Base-by-base conservation (phyloP, 805 yeast species). In the Kluyveromyces aestuarii region DNA sequence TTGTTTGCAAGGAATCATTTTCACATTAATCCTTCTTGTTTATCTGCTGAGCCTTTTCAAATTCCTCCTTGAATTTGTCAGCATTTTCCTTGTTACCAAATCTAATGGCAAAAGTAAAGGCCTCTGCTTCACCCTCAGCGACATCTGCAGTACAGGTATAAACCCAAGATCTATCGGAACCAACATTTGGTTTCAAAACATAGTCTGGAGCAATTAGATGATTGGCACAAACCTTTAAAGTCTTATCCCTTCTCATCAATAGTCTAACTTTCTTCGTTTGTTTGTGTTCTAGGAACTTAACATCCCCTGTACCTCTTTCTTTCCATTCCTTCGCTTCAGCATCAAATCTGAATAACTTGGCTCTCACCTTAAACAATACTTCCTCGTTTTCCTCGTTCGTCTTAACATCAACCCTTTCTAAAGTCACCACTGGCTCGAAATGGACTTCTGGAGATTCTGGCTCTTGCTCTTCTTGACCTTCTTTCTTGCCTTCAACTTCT, bases 281-380 rank as follows among this genome's bases (percentile, higher is more conserved):
- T 70, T 88, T 89, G 75, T 91, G 96, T 74, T 91, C 77, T 67
- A 93, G 80, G 71, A 93, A 87, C 72, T 93, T 88, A 61, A 89
- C 96, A 65, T 93, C 99, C 64, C 99, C 99, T 36, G 96, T 88
- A 61, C 99, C 99, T 76, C 99, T 87, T 77, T 93, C 99, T 71
- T 93, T 93, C 99, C 99, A 93, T 72, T 93, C 98, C 64, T 83
- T 84, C 47, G 82, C 61, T 52, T 88, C 96, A 40, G 81, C 77
- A 61, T 82, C 82, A 75, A 85, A 91, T 72, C 88, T 85, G 77
- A 91, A 93, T 65, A 93, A 76, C 72, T 93, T 93, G 57, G 99
- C 97, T 67, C 99, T 80, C 58, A 87, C 87, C 72, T 93, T 93
- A 72, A 72, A 82, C 53, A 83, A 62, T 21, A 80, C 86, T 50